phyloP scores from a whole-genome alignment of 495 filamentous ascomycete species.

The Podospora australis region DNA sequence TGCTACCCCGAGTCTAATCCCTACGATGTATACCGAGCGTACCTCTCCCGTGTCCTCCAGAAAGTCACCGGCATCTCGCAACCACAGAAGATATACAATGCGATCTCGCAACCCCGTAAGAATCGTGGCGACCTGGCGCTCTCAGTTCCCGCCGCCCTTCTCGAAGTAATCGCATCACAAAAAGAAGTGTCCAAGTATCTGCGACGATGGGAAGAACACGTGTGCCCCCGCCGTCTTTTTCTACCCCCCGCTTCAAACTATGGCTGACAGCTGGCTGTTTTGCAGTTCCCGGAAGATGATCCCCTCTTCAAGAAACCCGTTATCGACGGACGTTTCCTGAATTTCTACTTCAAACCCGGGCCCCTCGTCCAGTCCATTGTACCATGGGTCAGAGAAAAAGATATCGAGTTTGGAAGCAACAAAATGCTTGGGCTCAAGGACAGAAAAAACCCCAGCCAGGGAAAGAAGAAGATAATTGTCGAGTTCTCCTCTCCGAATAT shows the following conservation, averaged over 20 bases:
- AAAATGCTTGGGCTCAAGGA: constrained; percentile 59
- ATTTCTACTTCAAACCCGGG: constrained; percentile 70
- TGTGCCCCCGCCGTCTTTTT: constrained; percentile 4
- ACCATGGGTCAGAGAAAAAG: constrained; percentile 54
- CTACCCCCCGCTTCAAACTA: neutral
- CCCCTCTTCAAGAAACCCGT: constrained; percentile 62
- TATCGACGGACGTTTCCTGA: constrained; percentile 58
- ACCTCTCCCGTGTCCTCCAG: constrained; percentile 69
- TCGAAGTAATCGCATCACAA: too few relatives aligned
- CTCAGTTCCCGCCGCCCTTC: constrained; percentile 68
- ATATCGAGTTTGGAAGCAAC: constrained; percentile 60
- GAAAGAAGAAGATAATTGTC: constrained; percentile 60
- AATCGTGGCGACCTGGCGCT: constrained; percentile 81
- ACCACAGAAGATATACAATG: too few relatives aligned
- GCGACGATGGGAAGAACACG: neutral
- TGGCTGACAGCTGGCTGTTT: too few relatives aligned
- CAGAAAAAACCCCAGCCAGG: constrained; percentile 61
- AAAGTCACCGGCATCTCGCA: constrained; percentile 66
- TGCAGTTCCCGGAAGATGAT: constrained; percentile 67
- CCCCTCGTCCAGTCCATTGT: constrained; percentile 57
- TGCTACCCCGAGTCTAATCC: constrained; percentile 69
- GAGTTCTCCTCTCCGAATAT: constrained; percentile 59
- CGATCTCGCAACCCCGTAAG: too few relatives aligned
- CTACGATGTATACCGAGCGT: constrained; percentile 79
- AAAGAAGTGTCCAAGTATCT: constrained; percentile 55